phyloP scores from a whole-genome alignment of 345 rosid genomes.

The Excoecaria agallocha region DNA sequence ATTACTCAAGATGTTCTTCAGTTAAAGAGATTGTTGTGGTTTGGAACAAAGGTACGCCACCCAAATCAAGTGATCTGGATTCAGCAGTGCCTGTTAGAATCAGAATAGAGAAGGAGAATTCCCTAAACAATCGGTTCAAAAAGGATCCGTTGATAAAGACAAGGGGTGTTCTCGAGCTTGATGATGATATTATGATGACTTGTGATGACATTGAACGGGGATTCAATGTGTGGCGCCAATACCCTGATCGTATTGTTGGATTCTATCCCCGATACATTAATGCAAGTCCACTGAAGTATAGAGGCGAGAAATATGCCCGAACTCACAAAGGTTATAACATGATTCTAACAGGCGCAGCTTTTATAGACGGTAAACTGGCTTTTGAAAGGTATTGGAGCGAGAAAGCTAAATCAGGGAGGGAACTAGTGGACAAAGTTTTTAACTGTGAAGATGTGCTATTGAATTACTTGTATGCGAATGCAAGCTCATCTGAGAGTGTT shows the following conservation, averaged over 20 bases:
- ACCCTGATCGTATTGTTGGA: constrained; percentile 84
- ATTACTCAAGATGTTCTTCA: constrained; percentile 86
- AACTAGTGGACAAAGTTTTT: constrained; percentile 58
- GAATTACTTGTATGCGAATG: constrained; percentile 83
- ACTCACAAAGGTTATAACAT: constrained; percentile 69
- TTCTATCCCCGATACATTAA: constrained; percentile 75
- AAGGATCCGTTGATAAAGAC: constrained; percentile 66
- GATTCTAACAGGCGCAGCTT: constrained; percentile 97
- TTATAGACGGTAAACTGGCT: constrained; percentile 59
- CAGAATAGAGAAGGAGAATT: constrained; percentile 65
- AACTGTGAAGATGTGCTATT: constrained; percentile 88
- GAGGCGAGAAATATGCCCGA: constrained; percentile 77
- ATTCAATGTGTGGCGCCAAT: constrained; percentile 78
- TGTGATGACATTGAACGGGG: constrained; percentile 84
- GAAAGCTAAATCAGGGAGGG: constrained; percentile 60
- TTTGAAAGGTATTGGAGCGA: constrained; percentile 64
- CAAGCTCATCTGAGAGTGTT: constrained; percentile 52
- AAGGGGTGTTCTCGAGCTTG: constrained; percentile 85
- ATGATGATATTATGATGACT: constrained; percentile 93
- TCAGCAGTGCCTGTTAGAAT: constrained; percentile 87
- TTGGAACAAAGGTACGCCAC: constrained; percentile 95
- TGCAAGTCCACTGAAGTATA: constrained; percentile 56
- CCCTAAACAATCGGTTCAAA: constrained; percentile 84
- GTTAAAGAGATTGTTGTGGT: constrained; percentile 92
- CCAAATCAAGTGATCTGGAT: constrained; percentile 56